Percentiles rank a stretch among this genome's conserved stretches.
phyloP scores from a whole-genome alignment of 1,139 yeast species.

The Hyphopichia pseudoburtonii region DNA sequence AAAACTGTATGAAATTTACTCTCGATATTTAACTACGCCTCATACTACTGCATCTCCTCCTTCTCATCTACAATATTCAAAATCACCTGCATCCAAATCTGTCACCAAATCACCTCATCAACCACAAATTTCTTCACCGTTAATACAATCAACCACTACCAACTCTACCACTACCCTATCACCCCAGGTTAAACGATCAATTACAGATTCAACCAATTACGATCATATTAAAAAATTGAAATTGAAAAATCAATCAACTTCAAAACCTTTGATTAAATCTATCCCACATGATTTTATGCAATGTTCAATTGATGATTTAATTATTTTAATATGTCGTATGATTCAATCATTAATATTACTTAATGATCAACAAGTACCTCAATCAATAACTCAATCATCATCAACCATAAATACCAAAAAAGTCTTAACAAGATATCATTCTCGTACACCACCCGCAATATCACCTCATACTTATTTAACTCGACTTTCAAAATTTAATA shows the following conservation, averaged over 20 bases:
- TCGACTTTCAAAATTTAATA: slow-evolving; percentile 80
- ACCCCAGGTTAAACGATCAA: background rate
- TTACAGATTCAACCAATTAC: no score
- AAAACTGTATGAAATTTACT: slow-evolving; percentile 26
- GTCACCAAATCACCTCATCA: background rate
- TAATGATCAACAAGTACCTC: slow-evolving; percentile 59
- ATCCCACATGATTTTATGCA: slow-evolving; percentile 63
- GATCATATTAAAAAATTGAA: no score
- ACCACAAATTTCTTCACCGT: background rate
- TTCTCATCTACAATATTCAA: background rate
- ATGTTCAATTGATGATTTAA: slow-evolving; percentile 70
- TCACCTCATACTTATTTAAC: slow-evolving; percentile 75
- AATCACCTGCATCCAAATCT: no score
- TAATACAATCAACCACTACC: background rate
- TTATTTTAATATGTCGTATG: slow-evolving; percentile 76
- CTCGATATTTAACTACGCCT: slow-evolving; percentile 20
- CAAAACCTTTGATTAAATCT: slow-evolving; percentile 4
- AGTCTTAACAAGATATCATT: slow-evolving; percentile 82
- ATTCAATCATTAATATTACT: slow-evolving; percentile 65
- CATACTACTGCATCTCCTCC: background rate
- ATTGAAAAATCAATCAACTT: no score
- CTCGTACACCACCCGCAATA: slow-evolving; percentile 87
- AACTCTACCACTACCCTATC: background rate
- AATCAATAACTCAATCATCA: slow-evolving; percentile 16
- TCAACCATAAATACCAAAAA: slow-evolving; percentile 17